Base-by-base conservation (phyloP, 805 yeast species). In the Wickerhamomyces pijperi region DNA sequence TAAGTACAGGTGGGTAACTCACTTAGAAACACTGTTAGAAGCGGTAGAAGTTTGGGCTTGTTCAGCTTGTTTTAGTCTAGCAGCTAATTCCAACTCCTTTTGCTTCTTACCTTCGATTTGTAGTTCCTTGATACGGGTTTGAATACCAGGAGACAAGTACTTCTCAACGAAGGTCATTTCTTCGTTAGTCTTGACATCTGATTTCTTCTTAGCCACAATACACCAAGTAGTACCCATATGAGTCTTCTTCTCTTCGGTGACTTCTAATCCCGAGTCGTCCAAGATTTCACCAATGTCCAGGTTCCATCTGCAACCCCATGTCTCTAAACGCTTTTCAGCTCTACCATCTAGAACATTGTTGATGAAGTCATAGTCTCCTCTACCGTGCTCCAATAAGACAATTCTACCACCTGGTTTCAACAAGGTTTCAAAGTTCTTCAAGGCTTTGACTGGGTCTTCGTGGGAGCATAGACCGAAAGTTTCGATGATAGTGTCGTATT, bases 241-340 rank as follows among this genome's bases (percentile, higher is more conserved):
- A 17, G 77, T 77, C 46, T 95, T 68, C 45, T 74, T 76, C 51
- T 84, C 90, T 48, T 76, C 78, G 2, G 87, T 84, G 34, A 92
- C 72, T 47, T 82, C 88, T 40, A 92, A 65, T 0, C 94, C 95
- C 6, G 94, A 78, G 42, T 76, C 77, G 54, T 82, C 88, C 20
- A 92, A 70, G 32, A 92, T 67, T 49, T 82, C 94, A 19, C 88
- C 94, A 47, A 92, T 84, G 55, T 92, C 97, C 46, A 92, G 64
- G 55, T 92, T 92, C 97, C 97, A 92, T 54, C 97, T 68, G 60
- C 98, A 92, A 1, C 96, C 98, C 97, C 97, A 92, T 3, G 80
- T 76, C 42, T 81, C 74, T 63, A 88, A 74, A 60, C 96, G 79
- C 48, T 76, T 74, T 44, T 76, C 87, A 3, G 96, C 88, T 45